Evolutionary conservation across 2,329 filamentous ascomycete species (phyloP).

Genomic region (Ceratocystis huliohia): DNA sequence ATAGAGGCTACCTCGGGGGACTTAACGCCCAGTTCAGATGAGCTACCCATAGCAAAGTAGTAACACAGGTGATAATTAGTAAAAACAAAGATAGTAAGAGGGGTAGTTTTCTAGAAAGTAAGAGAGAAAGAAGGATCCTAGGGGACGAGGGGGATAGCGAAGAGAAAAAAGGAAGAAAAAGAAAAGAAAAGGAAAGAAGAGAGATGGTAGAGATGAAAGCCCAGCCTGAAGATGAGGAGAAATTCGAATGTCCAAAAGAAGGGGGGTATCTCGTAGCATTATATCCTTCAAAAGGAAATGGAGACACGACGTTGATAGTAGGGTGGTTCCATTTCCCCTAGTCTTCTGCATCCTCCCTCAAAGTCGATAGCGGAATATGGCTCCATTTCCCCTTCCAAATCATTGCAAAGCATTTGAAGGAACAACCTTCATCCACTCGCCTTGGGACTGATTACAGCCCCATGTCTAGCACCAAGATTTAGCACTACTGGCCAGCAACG

Average conservation of each 20-base stretch:
- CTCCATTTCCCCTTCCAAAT: background rate
- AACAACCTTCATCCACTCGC: background rate
- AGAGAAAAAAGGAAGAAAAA: background rate
- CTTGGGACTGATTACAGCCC: background rate
- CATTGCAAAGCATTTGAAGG: conserved; percentile 2
- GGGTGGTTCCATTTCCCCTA: background rate
- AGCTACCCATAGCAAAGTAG: conserved; percentile 11
- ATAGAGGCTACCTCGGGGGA: conserved; percentile 15
- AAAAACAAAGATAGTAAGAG: background rate
- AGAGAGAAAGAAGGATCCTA: background rate
- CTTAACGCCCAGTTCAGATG: conserved; percentile 19
- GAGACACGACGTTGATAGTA: background rate
- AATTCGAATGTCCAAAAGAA: background rate
- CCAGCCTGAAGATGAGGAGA: conserved; percentile 5
- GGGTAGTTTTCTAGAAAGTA: too few relatives aligned
- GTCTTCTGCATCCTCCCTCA: background rate
- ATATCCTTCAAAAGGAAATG: background rate
- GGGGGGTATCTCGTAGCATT: background rate
- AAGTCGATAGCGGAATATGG: background rate
- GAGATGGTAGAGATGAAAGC: background rate
- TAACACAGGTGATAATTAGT: too few relatives aligned
- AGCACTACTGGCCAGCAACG: background rate
- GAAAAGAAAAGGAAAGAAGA: background rate
- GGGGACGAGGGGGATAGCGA: background rate
- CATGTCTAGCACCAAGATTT: conserved; percentile 6